Base-by-base conservation (phyloP, 2,329 filamentous ascomycete genomes). In the Chrysosporium keratinophilum region DNA sequence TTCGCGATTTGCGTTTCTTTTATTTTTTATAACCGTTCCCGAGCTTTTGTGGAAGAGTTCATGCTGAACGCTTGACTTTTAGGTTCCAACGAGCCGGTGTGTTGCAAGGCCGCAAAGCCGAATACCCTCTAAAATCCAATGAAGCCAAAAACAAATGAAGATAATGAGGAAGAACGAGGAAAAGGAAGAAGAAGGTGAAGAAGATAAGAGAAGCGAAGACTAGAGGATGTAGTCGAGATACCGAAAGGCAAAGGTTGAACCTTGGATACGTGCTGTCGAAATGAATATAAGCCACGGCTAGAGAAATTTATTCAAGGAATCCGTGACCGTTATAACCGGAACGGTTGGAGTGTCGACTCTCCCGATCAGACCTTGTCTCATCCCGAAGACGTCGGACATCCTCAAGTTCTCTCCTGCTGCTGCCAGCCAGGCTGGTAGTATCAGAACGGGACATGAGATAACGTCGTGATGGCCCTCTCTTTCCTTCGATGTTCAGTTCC, bases 401-500 rank as follows among this genome's bases (percentile, higher is more conserved):
- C 44, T 69, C 68, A 19, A 67, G 52, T 42, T 66, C 68, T n/a
- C n/a, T n/a, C 52, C 65, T 60, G 33, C 65, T 63, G 28, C 60
- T 57, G 50, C 61, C 60, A 52, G 61, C 61, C 35, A 54, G 2
- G 42, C 64, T 63, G 9, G 65, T 64, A 43, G 67, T 66, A 41
- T 71, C 67, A 28, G 69, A 71, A 3, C 65, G 64, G 5, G 61
- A 55, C 20, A 63, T 60, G 41, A 71, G 58, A 56, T 71, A 71
- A 52, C 66, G 65, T 58, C 67, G 69, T 12, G 68, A 64, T 7
- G 40, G 28, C 2, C 41, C 50, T 52, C 64, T 64, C 31, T 62
- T 64, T 6, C 58, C 58, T 43, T 65, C 67, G 52, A 72, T 70
- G 54, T 69, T 71, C 49, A 72, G 57, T 53, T 69, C 68, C 19